A percentile compares a stretch with the other conserved stretches of the same genome.
Conservation (phyloP, 2,329 filamentous ascomycete genomes). For the Amylocarpus encephaloides region DNA sequence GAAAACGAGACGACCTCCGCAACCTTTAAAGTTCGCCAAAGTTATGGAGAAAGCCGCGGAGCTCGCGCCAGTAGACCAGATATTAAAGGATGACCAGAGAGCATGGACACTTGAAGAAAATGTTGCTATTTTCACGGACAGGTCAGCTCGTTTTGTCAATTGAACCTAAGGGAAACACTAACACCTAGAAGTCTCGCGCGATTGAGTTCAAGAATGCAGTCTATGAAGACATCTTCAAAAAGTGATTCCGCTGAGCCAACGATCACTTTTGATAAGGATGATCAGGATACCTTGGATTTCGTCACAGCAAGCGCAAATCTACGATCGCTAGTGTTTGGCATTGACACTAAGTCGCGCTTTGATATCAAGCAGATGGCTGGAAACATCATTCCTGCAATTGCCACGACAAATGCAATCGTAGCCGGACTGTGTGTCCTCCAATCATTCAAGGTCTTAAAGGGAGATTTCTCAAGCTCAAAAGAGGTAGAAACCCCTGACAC, state of each 20-base stretch:
- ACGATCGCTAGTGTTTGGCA: constrained; percentile 80
- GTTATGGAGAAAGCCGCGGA: constrained; percentile 50
- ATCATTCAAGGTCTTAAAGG: constrained; percentile 80
- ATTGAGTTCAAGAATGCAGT: constrained; percentile 66
- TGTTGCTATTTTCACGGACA: constrained; percentile 78
- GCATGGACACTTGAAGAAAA: constrained; percentile 82
- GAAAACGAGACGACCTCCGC: constrained; percentile 72
- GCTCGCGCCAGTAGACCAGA: constrained; percentile 43
- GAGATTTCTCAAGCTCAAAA: constrained; percentile 63
- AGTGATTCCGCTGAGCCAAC: constrained; percentile 50
- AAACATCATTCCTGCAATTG: constrained; percentile 97
- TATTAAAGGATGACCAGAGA: constrained; percentile 62
- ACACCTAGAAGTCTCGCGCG: constrained; percentile 53
- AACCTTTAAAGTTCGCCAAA: constrained; percentile 62
- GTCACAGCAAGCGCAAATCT: constrained; percentile 88
- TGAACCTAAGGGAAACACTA: constrained; percentile 14
- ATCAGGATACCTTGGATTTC: constrained; percentile 90
- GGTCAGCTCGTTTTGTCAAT: constrained; percentile 30
- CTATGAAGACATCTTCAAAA: constrained; percentile 46
- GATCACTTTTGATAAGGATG: constrained; percentile 93
- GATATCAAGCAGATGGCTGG: constrained; percentile 99
- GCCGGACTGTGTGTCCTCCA: constrained; percentile 88
- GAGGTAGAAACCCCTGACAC: constrained; percentile 49
- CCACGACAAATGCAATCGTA: constrained; percentile 95
- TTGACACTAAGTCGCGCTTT: constrained; percentile 83